Percentiles rank a stretch among this genome's conserved stretches.
These are phyloP conservation scores for Plectranthus barbatus DNA, from an alignment of 257 asterid genomes.

Conservation along the genomic window DNA sequence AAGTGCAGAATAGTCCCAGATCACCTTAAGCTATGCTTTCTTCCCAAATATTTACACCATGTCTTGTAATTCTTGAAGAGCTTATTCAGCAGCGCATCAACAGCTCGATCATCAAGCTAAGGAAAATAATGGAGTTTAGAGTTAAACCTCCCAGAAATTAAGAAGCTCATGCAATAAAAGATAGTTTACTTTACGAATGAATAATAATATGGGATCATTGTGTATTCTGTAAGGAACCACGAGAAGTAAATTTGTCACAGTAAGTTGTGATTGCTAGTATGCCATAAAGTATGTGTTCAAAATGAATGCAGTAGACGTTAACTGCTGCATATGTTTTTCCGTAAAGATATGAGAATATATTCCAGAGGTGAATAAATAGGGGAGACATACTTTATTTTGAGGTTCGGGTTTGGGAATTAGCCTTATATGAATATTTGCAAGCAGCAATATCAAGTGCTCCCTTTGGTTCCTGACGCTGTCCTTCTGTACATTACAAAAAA, in stretches of 20 bases:
- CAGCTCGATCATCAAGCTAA: conserved; percentile 96
- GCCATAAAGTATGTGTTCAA: neutral
- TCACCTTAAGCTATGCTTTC: conserved; percentile 91
- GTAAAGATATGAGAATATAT: conserved; percentile 1
- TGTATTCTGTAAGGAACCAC: neutral
- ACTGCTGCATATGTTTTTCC: neutral
- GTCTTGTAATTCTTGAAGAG: conserved; percentile 95
- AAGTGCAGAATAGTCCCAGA: conserved; percentile 9
- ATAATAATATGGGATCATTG: neutral
- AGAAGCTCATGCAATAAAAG: neutral
- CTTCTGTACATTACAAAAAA: conserved; percentile 55
- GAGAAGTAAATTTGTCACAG: neutral
- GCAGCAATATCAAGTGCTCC: conserved; percentile 82
- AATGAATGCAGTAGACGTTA: conserved; percentile 3
- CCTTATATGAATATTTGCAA: conserved; percentile 85
- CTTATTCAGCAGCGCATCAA: conserved; percentile 82
- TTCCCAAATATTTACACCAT: conserved; percentile 96
- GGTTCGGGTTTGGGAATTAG: conserved; percentile 90
- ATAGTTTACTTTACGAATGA: neutral
- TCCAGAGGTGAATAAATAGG: conserved; percentile 11
- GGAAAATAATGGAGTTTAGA: conserved; percentile 9
- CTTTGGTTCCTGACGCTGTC: conserved; percentile 93
- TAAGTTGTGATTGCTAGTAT: neutral
- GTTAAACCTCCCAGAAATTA: conserved; percentile 14
- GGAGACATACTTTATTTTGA: conserved; percentile 48